Percentiles rank a stretch among this genome's conserved stretches.
These are phyloP conservation scores for Brasilioporus rufonigricans DNA, from an alignment of 768 basidiomycete genomes.

Conservation along the genomic window DNA sequence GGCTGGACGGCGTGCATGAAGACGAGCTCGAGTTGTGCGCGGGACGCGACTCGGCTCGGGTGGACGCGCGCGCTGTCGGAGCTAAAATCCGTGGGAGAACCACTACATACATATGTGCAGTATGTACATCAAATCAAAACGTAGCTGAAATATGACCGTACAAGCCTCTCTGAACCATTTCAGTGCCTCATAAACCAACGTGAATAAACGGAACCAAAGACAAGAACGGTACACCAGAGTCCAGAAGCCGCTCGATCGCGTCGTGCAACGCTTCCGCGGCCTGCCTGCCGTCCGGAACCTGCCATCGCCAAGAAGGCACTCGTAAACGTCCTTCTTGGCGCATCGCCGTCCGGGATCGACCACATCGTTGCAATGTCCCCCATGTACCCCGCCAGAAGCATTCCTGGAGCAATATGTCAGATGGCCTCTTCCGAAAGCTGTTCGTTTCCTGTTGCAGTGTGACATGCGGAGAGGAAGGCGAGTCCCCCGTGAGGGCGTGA, in stretches of 20 bases:
- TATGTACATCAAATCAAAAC: too few relatives aligned
- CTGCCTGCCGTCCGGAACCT: neutral
- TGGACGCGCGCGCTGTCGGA: slow-evolving; percentile 31
- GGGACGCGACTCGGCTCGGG: slow-evolving; percentile 30
- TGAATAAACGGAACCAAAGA: neutral
- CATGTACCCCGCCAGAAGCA: neutral
- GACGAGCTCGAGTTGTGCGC: slow-evolving; percentile 19
- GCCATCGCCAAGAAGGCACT: neutral
- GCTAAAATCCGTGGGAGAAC: slow-evolving; percentile 28
- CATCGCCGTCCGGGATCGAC: neutral
- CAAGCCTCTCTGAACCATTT: too few relatives aligned
- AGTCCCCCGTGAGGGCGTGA: too few relatives aligned
- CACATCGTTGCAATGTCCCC: slow-evolving; percentile 1
- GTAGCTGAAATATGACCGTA: too few relatives aligned
- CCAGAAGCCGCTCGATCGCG: neutral
- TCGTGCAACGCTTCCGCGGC: neutral
- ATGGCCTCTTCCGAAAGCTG: neutral
- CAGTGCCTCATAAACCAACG: neutral
- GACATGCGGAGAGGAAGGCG: neutral
- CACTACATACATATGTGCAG: too few relatives aligned
- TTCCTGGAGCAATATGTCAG: neutral
- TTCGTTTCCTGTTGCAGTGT: neutral
- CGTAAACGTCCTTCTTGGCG: neutral
- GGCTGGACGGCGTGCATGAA: slow-evolving; percentile 37
- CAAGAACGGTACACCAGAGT: neutral